Base-by-base conservation (phyloP, 1,139 yeast genomes). In the Taiozyma onychis region DNA sequence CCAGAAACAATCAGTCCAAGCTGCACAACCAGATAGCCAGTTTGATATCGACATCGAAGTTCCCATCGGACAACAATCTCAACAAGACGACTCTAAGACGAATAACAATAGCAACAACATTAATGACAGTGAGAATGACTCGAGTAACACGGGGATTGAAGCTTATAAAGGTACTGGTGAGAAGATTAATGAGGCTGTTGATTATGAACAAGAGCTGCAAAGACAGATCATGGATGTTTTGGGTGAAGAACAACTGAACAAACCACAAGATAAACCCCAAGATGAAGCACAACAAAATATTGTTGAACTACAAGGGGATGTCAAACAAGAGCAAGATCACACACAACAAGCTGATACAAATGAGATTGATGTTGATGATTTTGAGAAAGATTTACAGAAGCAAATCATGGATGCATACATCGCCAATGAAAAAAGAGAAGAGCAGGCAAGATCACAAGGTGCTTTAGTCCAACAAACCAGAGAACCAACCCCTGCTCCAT, bases 161-260 rank as follows among this genome's bases (percentile, higher is more conserved):
- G 28, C 7, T 26, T n/a, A 21, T 4, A 14, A 30, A 26, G 27
- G 35, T 27, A 5, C 13, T 22, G 30, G 44, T 27, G 32, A 26
- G 21, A 21, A 21, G 8, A n/a, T 2, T 13, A 32, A 26, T 27
- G 41, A 32, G 2, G 37, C 24, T 16, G 44, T 49, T 37, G 57
- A 55, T 41, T 58, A 55, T 35, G 62, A 58, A 18, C 46, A 52
- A 14, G 62, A 57, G 28, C 41, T 60, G 13, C 63, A 60, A 22
- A 49, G 54, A 28, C 62, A 60, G 49, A 58, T 60, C 41, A 56
- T 59, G 60, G 58, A 55, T 48, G 62, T 55, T 6, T 45, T 59
- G 34, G 56, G 44, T 21, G 46, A 37, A 18, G 24, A 37, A 9
- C 24, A 37, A 18, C 18, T 18, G 41, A 21, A 18, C 14, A 37